A percentile compares a stretch with the other conserved stretches of the same genome.
These are phyloP conservation scores for Leptodermis oblonga DNA, from an alignment of 257 asterid genomes.

Conservation along the genomic window DNA sequence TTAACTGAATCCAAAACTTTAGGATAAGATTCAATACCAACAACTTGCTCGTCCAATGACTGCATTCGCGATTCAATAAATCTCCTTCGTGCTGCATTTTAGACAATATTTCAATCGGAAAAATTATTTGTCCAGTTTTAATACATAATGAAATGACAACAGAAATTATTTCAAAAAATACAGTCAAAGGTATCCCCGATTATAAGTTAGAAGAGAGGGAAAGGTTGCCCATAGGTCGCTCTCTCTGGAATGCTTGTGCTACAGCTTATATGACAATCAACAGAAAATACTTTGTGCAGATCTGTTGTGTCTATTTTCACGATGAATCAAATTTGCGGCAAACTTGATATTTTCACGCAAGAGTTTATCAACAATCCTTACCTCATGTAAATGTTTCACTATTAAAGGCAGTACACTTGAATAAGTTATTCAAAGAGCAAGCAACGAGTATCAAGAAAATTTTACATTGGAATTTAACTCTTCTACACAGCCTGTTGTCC, in stretches of 20 bases:
- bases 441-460: not conserved
- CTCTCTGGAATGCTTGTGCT: not conserved
- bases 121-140: not conserved
- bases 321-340: not conserved
- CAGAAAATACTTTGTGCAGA: not conserved
- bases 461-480: not conserved
- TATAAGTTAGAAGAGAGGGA: not conserved
- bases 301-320: not conserved
- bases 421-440: not conserved
- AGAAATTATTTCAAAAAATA: not conserved
- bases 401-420: not conserved
- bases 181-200: not conserved
- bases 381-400: not conserved
- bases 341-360: not conserved
- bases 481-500: not conserved
- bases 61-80: constrained; percentile 75
- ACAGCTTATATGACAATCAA: not conserved
- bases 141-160: not conserved
- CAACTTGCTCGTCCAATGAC: constrained; percentile 61
- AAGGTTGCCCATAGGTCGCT: not conserved
- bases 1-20: constrained; percentile 53
- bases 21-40: constrained; percentile 58
- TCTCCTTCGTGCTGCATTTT: constrained; percentile 67
- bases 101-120: constrained; percentile 1
- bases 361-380: not conserved